Evolutionary conservation across 1,284 basidiomycete genomes (phyloP), one percentile per base, ranked within the genome.

Genomic region (Schizopora paradoxa): DNA sequence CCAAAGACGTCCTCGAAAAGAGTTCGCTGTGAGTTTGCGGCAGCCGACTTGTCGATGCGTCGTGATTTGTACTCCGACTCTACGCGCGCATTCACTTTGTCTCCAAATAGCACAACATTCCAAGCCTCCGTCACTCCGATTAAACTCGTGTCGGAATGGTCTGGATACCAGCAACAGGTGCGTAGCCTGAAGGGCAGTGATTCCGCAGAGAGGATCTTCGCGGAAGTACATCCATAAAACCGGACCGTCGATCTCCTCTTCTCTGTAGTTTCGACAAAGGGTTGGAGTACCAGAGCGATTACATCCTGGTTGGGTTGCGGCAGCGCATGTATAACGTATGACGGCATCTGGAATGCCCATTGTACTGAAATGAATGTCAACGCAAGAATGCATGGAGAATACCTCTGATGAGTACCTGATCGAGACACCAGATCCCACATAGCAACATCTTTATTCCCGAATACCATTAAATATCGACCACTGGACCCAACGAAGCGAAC

Each of bases 1-100:
- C 89, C 90, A 57, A 92, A 92, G 50, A 92, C 84, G 57, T 92
- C 89, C 57, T 89, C 82, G 64, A 92, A 89, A 5, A 93, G 64
- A 11, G 86, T 84, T 51, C 73, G 71, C 49, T 66, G 77, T 37
- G 64, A 59, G 10, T 61, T 51, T 7, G 50, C 55, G 3, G 57
- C 47, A 23, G 63, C 55, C 8, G 60, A 55, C 7, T 61, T 56
- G 16, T 59, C 56, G 36, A 86, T 69, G n/a, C 64, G 67, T 46
- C 63, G 72, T 5, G 74, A 66, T 11, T 62, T 60, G 1, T 65
- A 56, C 11, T 69, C 71, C 28, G 72, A 68, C 13, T 71, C 70
- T 41, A 68, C 64, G 2, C 63, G 56, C 10, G 64, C 54, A 34
- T 61, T 55, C 11, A 71, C 60, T 14, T 73, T 65, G 55, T 87